Base-by-base conservation (phyloP, 2,329 filamentous ascomycete genomes). In the Pseudopithomyces maydicus region DNA sequence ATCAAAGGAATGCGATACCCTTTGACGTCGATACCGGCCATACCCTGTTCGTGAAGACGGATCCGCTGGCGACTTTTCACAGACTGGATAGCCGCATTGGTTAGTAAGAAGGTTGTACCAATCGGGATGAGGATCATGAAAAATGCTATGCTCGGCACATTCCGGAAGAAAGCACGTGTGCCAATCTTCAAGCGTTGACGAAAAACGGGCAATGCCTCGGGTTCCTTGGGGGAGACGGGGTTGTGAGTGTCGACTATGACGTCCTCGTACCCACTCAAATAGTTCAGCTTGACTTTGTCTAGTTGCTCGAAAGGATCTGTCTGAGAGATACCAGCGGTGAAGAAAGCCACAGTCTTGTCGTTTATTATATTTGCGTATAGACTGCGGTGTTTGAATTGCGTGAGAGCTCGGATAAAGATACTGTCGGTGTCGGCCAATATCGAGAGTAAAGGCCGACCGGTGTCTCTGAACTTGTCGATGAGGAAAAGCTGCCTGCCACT, bases 341-440 rank as follows among this genome's bases (percentile, higher is more conserved):
- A 97, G 77, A 90, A 91, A 0, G 89, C 86, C 4, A 91, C 91
- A 43, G 86, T 91, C 53, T 88, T 83, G 77, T 98, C 94, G 74
- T 97, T 97, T 70, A 90, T 80, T 45, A 96, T 88, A 71, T 98
- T 98, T 41, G 89, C 84, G 74, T 98, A 98, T 1, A 96, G 79
- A 3, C 86, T 90, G 56, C 88, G 88, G 53, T 90, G 83, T 72
- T 88, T 85, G 79, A 98, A 98, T 64, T 81, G 84, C 58, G 85
- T 83, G 44, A 98, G 81, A 0, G 88, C 93, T 32, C 85, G 85
- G 67, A 96, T 89, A 78, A 98, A 98, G 64, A 97, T 90, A 59
- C 90, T 93, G 48, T 89, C 84, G 0, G 89, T 88, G 63, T 97
- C 93, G 6, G 93, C 90, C 29, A 98, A 82, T 10, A 97, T 82